Conservation (phyloP, 225 moss, liverwort and hornwort genomes). For the Lunularia cruciata region DNA sequence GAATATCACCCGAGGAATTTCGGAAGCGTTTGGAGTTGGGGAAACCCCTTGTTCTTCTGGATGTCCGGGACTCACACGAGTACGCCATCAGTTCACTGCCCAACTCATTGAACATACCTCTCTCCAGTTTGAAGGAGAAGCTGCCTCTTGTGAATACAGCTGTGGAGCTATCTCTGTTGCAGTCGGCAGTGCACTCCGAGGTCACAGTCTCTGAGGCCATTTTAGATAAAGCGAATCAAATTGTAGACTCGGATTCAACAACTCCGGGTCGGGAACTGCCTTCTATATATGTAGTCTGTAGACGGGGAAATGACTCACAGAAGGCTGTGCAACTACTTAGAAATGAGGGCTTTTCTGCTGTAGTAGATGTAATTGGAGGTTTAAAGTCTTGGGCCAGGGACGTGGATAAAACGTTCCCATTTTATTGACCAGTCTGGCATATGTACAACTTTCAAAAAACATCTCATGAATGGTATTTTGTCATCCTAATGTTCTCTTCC, state of each 20-base stretch:
- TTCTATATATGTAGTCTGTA: conserved; percentile 76
- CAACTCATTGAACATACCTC: conserved; percentile 73
- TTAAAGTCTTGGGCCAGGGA: conserved; percentile 68
- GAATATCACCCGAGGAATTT: conserved; percentile 58
- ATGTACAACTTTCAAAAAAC: too few species aligned
- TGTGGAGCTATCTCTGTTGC: conserved; percentile 2
- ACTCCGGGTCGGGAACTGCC: conserved; percentile 10
- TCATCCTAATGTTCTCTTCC: too few species aligned
- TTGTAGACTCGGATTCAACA: neutral
- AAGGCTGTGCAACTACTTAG: conserved; percentile 69
- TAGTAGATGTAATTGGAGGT: conserved; percentile 73
- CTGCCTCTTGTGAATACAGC: too few species aligned
- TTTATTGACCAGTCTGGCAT: too few species aligned
- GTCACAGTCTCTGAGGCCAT: neutral
- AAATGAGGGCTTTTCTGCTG: conserved; percentile 52
- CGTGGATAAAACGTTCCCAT: conserved; percentile 64
- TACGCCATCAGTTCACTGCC: conserved; percentile 68
- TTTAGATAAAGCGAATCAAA: neutral
- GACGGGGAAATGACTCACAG: conserved; percentile 91
- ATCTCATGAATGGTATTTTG: too few species aligned
- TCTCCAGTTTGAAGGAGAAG: conserved; percentile 35
- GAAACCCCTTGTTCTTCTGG: conserved; percentile 59
- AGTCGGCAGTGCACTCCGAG: neutral
- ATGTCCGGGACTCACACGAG: conserved; percentile 73
- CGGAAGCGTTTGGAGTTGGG: conserved; percentile 37